phyloP scores from a whole-genome alignment of 1,139 yeast genomes.

The Yamadazyma siamensis region DNA sequence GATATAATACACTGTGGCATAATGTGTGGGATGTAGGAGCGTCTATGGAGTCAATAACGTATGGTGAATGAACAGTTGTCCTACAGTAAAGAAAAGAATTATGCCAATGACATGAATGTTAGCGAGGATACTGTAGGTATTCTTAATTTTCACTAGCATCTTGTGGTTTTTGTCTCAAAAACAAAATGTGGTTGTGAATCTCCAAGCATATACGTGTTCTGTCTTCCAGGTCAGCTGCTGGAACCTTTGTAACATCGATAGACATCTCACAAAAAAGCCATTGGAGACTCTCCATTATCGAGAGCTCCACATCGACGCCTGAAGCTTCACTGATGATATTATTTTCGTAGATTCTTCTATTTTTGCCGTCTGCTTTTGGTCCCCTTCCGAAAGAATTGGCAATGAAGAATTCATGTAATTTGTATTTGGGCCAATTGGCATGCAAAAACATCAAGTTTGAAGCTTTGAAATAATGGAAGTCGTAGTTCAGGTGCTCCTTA shows the following conservation, averaged over 20 bases:
- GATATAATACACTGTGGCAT: too few relatives aligned
- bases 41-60: too few relatives aligned
- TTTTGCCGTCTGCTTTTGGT: conserved; percentile 17
- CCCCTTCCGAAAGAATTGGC: conserved; percentile 27
- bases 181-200: conserved; percentile 23
- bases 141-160: too few relatives aligned
- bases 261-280: conserved; percentile 27
- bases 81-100: too few relatives aligned
- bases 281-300: conserved; percentile 22
- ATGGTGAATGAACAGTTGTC: too few relatives aligned
- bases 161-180: too few relatives aligned
- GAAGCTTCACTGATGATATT: conserved; percentile 24
- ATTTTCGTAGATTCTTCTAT: conserved; percentile 28
- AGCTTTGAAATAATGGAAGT: conserved; percentile 27
- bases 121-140: too few relatives aligned
- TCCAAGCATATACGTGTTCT: conserved; percentile 23
- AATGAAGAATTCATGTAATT: conserved; percentile 23
- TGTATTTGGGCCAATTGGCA: conserved; percentile 39
- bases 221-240: conserved; percentile 18
- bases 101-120: too few relatives aligned
- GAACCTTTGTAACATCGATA: conserved; percentile 20
- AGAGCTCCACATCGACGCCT: conserved; percentile 29
- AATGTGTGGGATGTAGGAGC: too few relatives aligned
- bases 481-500: conserved; percentile 21
- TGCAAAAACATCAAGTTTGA: conserved; percentile 31